Evolutionary conservation across 2,329 filamentous ascomycete species (phyloP).

Genomic region (Venturia pyrina): DNA sequence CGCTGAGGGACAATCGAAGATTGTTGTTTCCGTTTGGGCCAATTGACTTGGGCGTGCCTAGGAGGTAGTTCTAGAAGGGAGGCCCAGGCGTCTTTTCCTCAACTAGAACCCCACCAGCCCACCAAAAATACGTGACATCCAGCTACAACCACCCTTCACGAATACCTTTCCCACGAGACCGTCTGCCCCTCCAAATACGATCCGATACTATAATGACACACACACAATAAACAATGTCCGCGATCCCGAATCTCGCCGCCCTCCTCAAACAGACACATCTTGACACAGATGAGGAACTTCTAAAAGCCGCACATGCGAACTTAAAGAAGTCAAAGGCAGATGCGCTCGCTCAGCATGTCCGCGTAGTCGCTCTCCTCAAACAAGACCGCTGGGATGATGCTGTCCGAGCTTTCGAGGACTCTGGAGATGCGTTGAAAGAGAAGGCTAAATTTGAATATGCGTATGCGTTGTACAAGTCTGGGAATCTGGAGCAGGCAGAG

Average conservation of each 20-base stretch:
- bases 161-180: neutral
- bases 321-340: slow-evolving; percentile 51
- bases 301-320: slow-evolving; percentile 50
- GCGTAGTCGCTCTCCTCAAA: slow-evolving; percentile 66
- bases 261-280: slow-evolving; percentile 49
- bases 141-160: neutral
- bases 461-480: slow-evolving; percentile 77
- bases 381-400: slow-evolving; percentile 76
- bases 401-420: slow-evolving; percentile 55
- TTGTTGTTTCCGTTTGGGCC: neutral
- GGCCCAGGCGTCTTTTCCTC: neutral
- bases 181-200: neutral
- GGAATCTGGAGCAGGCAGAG: slow-evolving; percentile 56
- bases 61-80: too few species aligned
- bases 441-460: slow-evolving; percentile 59
- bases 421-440: slow-evolving; percentile 49
- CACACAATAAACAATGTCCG: neutral
- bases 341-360: slow-evolving; percentile 54
- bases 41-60: neutral
- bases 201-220: neutral
- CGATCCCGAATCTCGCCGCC: slow-evolving; percentile 33
- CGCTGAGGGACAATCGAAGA: neutral
- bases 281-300: slow-evolving; percentile 64
- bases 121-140: neutral
- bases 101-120: neutral